Base-by-base conservation (phyloP, 805 yeast species). In the Brettanomyces nanus region DNA sequence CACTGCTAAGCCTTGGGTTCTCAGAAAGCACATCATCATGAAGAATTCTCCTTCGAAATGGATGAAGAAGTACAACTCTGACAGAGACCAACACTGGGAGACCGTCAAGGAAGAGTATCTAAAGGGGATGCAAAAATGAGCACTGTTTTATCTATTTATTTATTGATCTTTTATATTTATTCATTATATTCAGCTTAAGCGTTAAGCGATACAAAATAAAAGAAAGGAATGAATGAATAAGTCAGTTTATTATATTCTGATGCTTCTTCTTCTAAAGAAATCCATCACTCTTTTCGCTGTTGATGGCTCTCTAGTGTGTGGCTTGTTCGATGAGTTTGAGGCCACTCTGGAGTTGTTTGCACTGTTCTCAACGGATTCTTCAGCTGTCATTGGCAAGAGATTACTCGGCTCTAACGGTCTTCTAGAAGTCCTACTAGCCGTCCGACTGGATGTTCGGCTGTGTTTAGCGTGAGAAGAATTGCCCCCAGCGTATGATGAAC, bases 221-320 rank as follows among this genome's bases (percentile, higher is more conserved):
- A n/a, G 4, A 25, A 19, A 20, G 14, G 17, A 17, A 15, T 25
- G 15, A 23, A n/a, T 13, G 39, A 39, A 17, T 23, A 11, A 23
- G 11, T n/a, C n/a, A n/a, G n/a, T n/a, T 7, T 28, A 14, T 46
- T 42, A 61, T 23, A 61, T 60, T 45, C 66, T 55, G 39, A 61
- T 56, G 49, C 65, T 75, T 60, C 85, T 73, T 59, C 89, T 71
- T 54, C 80, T 80, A 65, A 81, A 80, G 55, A 81, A 81, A 56
- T 80, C 89, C 71, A 81, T 75, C 7, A 81, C 87, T 49, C 76
- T 77, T 53, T 78, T 75, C 4, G 92, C 86, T 2, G 92, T 80
- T 34, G 87, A 78, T 17, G 77, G 75, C 47, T 78, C 85, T 47
- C 71, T 75, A 44, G 64, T 57, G 28, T 38, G 33, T 15, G 13